These are phyloP conservation scores for Cyclostephanos invisitatus DNA, from an alignment of 108 stramenopile genomes.

Conservation along the genomic window DNA sequence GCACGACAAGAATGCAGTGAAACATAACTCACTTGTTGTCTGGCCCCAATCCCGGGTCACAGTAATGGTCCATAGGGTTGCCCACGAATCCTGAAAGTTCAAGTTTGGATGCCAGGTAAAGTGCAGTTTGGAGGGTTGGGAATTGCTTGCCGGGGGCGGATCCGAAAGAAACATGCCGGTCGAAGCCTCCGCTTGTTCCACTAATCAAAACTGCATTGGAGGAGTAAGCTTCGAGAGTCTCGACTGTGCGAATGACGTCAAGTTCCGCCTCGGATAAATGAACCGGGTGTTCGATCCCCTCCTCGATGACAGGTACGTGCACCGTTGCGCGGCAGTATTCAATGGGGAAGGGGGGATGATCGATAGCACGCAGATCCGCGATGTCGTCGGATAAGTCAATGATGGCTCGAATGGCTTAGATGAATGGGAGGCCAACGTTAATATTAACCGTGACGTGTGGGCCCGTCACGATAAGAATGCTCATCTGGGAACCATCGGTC, in stretches of 20 bases:
- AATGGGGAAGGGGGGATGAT: neutral
- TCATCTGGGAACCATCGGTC: neutral
- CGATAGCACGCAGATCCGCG: neutral
- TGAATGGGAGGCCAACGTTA: slow-evolving; percentile 13
- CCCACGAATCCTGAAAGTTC: too few relatives aligned
- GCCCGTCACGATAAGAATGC: slow-evolving; percentile 1
- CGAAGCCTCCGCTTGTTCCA: too few relatives aligned
- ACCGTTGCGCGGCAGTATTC: neutral
- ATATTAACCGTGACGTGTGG: slow-evolving; percentile 5
- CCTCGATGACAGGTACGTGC: neutral
- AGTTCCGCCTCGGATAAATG: neutral
- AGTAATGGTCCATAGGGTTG: too few relatives aligned
- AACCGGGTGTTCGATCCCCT: neutral
- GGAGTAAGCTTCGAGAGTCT: too few relatives aligned
- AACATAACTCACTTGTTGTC: too few relatives aligned
- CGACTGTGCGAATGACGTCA: neutral
- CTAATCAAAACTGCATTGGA: too few relatives aligned
- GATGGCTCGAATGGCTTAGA: neutral
- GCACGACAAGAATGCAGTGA: too few relatives aligned
- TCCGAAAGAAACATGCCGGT: too few relatives aligned
- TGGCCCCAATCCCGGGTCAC: too few relatives aligned
- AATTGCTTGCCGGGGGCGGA: too few relatives aligned
- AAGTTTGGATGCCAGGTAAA: too few relatives aligned
- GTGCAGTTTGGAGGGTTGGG: too few relatives aligned
- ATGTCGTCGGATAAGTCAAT: neutral